phyloP scores from a whole-genome alignment of 345 rosid species.

The Psidium friedrichsthalianum region DNA sequence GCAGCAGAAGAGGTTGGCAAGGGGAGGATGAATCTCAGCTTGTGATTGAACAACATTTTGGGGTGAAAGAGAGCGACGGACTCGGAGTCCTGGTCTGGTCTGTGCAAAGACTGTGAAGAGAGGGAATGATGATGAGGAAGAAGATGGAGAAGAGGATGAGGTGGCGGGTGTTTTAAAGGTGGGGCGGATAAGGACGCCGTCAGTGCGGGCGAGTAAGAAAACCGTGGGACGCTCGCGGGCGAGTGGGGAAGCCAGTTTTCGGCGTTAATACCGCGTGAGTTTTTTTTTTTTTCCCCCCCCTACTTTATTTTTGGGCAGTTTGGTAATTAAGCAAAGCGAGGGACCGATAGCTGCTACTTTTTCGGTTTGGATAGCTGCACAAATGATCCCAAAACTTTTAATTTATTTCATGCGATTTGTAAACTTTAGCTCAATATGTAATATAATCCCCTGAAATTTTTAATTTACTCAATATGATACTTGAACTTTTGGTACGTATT shows the following conservation, averaged over 20 bases:
- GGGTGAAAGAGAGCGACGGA: background rate
- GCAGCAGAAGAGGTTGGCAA: background rate
- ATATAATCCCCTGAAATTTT: no score
- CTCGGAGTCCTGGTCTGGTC: no score
- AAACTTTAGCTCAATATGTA: no score
- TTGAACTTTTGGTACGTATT: no score
- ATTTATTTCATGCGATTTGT: no score
- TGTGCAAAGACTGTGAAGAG: background rate
- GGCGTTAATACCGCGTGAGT: background rate
- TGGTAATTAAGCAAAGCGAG: background rate
- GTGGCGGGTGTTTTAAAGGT: fast-evolving
- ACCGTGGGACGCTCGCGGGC: background rate
- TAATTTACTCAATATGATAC: no score
- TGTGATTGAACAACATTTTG: background rate
- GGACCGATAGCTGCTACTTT: background rate
- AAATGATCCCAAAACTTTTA: no score
- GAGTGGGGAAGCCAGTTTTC: background rate
- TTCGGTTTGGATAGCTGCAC: no score
- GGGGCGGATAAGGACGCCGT: background rate
- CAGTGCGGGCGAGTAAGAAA: background rate
- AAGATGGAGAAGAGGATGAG: background rate
- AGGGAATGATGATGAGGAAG: background rate
- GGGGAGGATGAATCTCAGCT: background rate
- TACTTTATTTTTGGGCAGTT: background rate
- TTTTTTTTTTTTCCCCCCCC: background rate